Evolutionary conservation across 768 basidiomycete species (phyloP).

Genomic region (Boletus subcaerulescens): DNA sequence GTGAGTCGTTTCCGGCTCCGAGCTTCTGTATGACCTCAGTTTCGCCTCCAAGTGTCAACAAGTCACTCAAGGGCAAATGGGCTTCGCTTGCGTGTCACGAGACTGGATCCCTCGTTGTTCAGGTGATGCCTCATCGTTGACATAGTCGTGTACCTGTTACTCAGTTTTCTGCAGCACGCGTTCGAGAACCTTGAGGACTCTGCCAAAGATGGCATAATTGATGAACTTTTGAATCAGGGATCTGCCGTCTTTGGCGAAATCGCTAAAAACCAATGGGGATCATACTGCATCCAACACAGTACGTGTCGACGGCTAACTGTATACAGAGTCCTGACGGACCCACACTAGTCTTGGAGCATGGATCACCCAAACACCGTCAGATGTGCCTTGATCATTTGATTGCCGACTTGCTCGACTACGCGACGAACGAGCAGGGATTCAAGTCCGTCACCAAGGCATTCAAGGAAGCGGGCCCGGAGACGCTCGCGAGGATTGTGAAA

Average conservation of each 20-base stretch:
- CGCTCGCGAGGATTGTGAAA: slow-evolving; percentile 67
- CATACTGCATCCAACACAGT: slow-evolving; percentile 87
- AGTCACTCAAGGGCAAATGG: slow-evolving; percentile 85
- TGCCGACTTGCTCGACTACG: slow-evolving; percentile 71
- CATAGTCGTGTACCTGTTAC: not conserved
- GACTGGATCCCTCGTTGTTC: slow-evolving; percentile 85
- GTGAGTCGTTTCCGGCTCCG: slow-evolving; percentile 40
- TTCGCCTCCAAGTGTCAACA: slow-evolving; percentile 62
- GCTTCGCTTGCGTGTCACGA: slow-evolving; percentile 87
- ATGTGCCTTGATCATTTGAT: slow-evolving; percentile 79
- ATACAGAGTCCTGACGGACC: slow-evolving; percentile 2
- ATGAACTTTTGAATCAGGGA: slow-evolving; percentile 78
- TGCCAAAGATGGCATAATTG: slow-evolving; percentile 81
- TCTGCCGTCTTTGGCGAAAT: slow-evolving; percentile 67
- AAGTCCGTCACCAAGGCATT: slow-evolving; percentile 85
- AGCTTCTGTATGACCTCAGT: not conserved
- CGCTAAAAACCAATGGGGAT: slow-evolving; percentile 86
- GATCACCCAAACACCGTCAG: slow-evolving; percentile 68
- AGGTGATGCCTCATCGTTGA: slow-evolving; percentile 43
- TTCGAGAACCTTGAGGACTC: slow-evolving; percentile 83
- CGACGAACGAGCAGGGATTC: slow-evolving; percentile 82
- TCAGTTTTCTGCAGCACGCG: slow-evolving; percentile 53
- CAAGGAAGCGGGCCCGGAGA: slow-evolving; percentile 80
- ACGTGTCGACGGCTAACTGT: slow-evolving; percentile 27
- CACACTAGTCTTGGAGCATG: slow-evolving; percentile 73